phyloP scores from a whole-genome alignment of 2,329 filamentous ascomycete genomes.

The Penicillium olsonii region DNA sequence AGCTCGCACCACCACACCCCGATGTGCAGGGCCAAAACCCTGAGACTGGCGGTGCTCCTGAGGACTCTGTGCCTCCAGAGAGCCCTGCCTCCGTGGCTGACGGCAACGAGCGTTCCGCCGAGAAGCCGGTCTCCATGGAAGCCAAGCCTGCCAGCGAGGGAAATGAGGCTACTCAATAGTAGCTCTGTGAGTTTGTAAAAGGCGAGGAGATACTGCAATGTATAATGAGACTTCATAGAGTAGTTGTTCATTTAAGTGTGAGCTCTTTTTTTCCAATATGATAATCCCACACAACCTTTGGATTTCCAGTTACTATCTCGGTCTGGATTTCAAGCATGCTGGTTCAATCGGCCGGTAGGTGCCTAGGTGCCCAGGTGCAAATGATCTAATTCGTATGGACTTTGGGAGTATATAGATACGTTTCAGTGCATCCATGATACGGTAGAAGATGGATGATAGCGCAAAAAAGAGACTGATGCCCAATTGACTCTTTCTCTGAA shows the following conservation, averaged over 20 bases:
- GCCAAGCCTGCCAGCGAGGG: conserved; percentile 51
- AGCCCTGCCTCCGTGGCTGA: conserved; percentile 44
- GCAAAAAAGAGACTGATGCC: conserved; percentile 29
- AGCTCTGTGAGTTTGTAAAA: conserved; percentile 9
- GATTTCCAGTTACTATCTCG: no score
- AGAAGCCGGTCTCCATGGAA: conserved; percentile 38
- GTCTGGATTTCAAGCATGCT: no score
- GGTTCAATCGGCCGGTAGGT: no score
- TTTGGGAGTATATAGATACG: no score
- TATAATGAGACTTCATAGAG: conserved; percentile 22
- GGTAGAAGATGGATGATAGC: background rate
- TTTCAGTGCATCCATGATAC: no score
- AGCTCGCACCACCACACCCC: conserved; percentile 55
- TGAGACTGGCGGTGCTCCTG: conserved; percentile 51
- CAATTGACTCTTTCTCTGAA: conserved; percentile 34
- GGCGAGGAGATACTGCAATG: conserved; percentile 14
- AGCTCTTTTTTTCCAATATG: conserved; percentile 9
- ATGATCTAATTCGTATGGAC: no score
- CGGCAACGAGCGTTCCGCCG: conserved; percentile 38
- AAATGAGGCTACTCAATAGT: conserved; percentile 47
- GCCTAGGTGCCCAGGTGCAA: no score
- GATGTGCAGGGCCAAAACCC: conserved; percentile 61
- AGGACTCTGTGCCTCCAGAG: conserved; percentile 36
- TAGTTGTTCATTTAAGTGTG: conserved; percentile 12
- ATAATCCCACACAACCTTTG: conserved; percentile 4